A percentile compares a stretch with the other conserved stretches of the same genome.
phyloP scores from a whole-genome alignment of 2,329 filamentous ascomycete genomes.

The Rhytidhysteron rufulum region DNA sequence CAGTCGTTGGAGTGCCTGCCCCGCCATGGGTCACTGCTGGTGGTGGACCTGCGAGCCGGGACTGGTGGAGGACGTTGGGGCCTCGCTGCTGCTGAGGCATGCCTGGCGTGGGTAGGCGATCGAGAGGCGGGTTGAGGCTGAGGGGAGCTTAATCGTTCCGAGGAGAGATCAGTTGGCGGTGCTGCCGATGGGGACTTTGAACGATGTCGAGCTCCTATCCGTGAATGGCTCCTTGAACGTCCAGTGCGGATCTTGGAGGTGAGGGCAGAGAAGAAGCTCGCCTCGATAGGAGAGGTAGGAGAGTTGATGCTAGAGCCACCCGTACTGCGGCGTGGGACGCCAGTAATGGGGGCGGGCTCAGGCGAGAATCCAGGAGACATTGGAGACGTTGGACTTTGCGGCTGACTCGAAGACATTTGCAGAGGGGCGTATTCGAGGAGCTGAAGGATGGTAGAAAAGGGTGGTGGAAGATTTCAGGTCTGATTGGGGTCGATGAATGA shows the following conservation, averaged over 20 bases:
- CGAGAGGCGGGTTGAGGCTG: no score
- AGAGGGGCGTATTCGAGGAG: slow-evolving; percentile 1
- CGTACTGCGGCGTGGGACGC: slow-evolving; percentile 6
- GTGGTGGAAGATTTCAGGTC: not conserved
- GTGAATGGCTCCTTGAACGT: slow-evolving; percentile 31
- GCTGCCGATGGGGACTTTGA: slow-evolving; percentile 29
- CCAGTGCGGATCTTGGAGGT: slow-evolving; percentile 27
- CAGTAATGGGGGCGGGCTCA: slow-evolving; percentile 1
- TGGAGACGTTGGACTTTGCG: not conserved
- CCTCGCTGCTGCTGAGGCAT: slow-evolving; percentile 11
- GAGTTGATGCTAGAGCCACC: slow-evolving; percentile 1
- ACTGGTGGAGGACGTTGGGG: slow-evolving; percentile 16
- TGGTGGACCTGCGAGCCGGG: slow-evolving; percentile 21
- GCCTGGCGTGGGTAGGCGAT: no score
- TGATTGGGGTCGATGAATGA: not conserved
- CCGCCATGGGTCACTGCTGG: slow-evolving; percentile 31
- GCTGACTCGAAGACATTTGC: not conserved
- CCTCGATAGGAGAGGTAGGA: slow-evolving; percentile 22
- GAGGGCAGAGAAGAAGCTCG: slow-evolving; percentile 35
- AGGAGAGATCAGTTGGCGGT: slow-evolving; percentile 21
- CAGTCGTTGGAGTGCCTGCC: slow-evolving; percentile 37
- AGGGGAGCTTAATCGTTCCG: slow-evolving; percentile 9
- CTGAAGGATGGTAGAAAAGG: not conserved
- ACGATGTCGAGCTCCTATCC: slow-evolving; percentile 17
- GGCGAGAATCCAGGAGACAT: not conserved